These are phyloP conservation scores for Kondoa subrosea DNA, from an alignment of 768 basidiomycete genomes.

Conservation along the genomic window DNA sequence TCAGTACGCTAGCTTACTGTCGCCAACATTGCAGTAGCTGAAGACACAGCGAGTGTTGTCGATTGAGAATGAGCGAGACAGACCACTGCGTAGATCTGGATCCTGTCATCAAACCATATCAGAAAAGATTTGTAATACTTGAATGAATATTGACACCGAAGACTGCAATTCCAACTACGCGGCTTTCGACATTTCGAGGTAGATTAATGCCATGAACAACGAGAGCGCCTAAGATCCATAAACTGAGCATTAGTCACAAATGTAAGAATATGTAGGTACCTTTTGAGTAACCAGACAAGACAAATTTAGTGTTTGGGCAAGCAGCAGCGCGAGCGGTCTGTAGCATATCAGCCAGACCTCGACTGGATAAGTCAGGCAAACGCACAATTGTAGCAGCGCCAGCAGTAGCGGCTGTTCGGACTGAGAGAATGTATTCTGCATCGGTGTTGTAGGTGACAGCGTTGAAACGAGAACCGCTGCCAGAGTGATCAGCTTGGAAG, in stretches of 20 bases:
- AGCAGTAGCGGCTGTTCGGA: conserved; percentile 4
- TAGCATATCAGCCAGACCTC: neutral
- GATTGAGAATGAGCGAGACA: neutral
- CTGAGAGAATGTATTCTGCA: conserved; percentile 15
- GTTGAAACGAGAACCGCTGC: conserved; percentile 5
- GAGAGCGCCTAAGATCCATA: conserved; percentile 9
- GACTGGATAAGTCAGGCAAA: neutral
- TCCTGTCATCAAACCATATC: conserved; percentile 5
- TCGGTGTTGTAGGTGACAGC: conserved; percentile 14
- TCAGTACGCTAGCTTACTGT: neutral
- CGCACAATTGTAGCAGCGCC: conserved; percentile 8
- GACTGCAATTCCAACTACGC: conserved; percentile 3
- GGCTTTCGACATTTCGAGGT: conserved; percentile 1
- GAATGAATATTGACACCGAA: conserved; percentile 8
- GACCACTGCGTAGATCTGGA: conserved; percentile 7
- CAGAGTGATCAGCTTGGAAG: neutral
- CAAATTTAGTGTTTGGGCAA: conserved; percentile 14
- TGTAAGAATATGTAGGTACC: neutral
- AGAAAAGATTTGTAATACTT: neutral
- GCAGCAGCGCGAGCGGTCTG: neutral
- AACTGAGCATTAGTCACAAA: neutral
- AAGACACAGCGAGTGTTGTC: neutral
- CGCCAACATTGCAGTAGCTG: neutral
- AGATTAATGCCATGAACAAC: conserved; percentile 12
- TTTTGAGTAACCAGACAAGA: conserved; percentile 11